Percentiles rank a stretch among this genome's conserved stretches.
phyloP scores from a whole-genome alignment of 768 basidiomycete species.

The Xanthoconium stramineum region DNA sequence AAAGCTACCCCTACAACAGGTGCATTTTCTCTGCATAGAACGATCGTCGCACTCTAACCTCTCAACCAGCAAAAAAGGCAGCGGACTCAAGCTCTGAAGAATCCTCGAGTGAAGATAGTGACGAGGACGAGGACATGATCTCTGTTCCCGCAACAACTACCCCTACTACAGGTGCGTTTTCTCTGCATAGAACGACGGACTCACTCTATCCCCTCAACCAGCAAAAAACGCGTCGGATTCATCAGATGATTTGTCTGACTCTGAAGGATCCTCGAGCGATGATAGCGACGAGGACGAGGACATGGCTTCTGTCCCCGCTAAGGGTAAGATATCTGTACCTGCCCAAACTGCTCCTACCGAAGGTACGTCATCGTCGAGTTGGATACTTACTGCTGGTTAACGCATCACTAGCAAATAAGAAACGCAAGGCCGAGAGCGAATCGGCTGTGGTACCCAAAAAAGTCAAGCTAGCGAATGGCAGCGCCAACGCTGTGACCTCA shows the following conservation, averaged over 20 bases:
- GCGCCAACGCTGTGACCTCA: constrained; percentile 32
- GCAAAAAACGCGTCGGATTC: neutral
- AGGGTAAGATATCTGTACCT: constrained; percentile 19
- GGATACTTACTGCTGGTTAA: constrained; percentile 1
- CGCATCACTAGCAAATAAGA: constrained; percentile 37
- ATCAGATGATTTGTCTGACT: constrained; percentile 5
- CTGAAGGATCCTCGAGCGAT: constrained; percentile 9
- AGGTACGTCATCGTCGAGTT: constrained; percentile 26
- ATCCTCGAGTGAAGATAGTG: neutral
- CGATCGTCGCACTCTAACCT: neutral
- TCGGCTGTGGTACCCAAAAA: constrained; percentile 70
- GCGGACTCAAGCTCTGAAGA: neutral
- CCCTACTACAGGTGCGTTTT: constrained; percentile 31
- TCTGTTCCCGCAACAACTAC: constrained; percentile 41
- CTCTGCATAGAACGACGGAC: neutral
- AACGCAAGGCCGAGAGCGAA: constrained; percentile 78
- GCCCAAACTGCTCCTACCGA: constrained; percentile 31
- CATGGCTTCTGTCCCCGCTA: too few species aligned
- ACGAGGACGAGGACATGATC: neutral
- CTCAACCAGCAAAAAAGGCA: neutral
- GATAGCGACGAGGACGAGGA: constrained; percentile 6
- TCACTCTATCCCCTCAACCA: neutral
- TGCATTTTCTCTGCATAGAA: neutral
- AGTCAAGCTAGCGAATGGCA: constrained; percentile 65
- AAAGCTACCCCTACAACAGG: constrained; percentile 41